These are phyloP conservation scores for Ceratocystis colombiana DNA, from an alignment of 2,329 filamentous ascomycete genomes.

Conservation along the genomic window DNA sequence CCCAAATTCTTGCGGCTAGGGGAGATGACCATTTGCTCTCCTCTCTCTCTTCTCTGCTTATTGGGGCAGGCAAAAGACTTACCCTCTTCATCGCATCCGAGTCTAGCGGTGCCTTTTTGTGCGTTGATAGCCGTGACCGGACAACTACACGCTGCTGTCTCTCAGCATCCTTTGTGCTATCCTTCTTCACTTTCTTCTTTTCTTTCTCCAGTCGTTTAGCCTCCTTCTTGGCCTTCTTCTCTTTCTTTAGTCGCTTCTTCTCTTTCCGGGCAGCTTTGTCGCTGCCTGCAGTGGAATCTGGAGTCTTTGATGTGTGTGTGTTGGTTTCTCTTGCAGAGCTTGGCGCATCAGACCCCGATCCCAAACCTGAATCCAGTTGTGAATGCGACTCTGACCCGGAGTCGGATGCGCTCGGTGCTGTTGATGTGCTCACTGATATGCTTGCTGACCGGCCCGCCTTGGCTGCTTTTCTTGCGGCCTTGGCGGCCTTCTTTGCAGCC, in stretches of 20 bases:
- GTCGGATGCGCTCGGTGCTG: not conserved
- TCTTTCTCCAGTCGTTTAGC: constrained; percentile 17
- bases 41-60: not conserved
- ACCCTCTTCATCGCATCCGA: constrained; percentile 24
- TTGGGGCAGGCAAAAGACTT: not conserved
- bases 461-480: constrained; percentile 11
- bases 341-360: not conserved
- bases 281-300: not conserved
- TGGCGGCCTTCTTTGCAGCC: constrained; percentile 16
- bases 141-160: constrained; percentile 22
- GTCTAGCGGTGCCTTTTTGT: constrained; percentile 23
- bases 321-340: not conserved
- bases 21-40: not conserved
- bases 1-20: too few species aligned
- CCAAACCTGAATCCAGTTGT: not conserved
- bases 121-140: constrained; percentile 21
- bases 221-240: constrained; percentile 19
- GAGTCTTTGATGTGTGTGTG: not conserved
- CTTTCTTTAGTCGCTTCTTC: constrained; percentile 22
- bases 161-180: not conserved
- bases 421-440: not conserved
- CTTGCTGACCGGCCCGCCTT: not conserved
- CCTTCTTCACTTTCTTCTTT: constrained; percentile 15
- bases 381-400: not conserved
- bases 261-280: constrained; percentile 21